A percentile compares a stretch with the other conserved stretches of the same genome.
phyloP scores from a whole-genome alignment of 2,329 filamentous ascomycete genomes.

The Canariomyces notabilis region DNA sequence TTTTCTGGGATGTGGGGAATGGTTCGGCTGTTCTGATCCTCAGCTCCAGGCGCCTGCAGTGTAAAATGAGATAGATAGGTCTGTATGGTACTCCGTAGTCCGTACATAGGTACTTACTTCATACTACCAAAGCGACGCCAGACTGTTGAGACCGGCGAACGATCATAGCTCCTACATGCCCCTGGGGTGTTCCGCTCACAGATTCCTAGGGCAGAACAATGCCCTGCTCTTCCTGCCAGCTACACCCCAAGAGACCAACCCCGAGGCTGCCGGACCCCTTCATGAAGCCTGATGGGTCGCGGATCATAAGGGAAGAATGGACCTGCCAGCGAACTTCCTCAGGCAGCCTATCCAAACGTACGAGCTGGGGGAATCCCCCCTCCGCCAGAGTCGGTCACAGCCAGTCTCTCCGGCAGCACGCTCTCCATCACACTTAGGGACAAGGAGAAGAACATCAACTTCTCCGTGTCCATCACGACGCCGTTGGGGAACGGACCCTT shows the following conservation, averaged over 20 bases:
- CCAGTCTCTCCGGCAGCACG: background rate
- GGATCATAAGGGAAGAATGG: slow-evolving; percentile 1
- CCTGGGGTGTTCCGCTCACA: background rate
- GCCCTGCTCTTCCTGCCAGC: no score
- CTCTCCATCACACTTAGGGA: slow-evolving; percentile 1
- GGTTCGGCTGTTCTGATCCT: no score
- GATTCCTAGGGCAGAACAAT: no score
- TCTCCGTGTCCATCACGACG: slow-evolving; percentile 27
- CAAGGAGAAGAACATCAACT: slow-evolving; percentile 27
- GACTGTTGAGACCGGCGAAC: background rate
- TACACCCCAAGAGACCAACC: no score
- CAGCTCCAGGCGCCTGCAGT: no score
- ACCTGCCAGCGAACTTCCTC: slow-evolving; percentile 3
- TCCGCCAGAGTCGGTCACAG: background rate
- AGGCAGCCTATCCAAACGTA: background rate
- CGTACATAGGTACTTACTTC: background rate
- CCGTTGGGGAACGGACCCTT: slow-evolving; percentile 32
- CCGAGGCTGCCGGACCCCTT: no score
- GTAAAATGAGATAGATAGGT: no score
- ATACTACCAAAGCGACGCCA: background rate
- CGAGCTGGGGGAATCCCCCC: slow-evolving; percentile 7
- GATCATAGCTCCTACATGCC: background rate
- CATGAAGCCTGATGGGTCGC: no score
- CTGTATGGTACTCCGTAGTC: no score
- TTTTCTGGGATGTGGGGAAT: no score